These are phyloP conservation scores for Amphibolis antarctica DNA, from an alignment of 106 monocot species.

Conservation along the genomic window DNA sequence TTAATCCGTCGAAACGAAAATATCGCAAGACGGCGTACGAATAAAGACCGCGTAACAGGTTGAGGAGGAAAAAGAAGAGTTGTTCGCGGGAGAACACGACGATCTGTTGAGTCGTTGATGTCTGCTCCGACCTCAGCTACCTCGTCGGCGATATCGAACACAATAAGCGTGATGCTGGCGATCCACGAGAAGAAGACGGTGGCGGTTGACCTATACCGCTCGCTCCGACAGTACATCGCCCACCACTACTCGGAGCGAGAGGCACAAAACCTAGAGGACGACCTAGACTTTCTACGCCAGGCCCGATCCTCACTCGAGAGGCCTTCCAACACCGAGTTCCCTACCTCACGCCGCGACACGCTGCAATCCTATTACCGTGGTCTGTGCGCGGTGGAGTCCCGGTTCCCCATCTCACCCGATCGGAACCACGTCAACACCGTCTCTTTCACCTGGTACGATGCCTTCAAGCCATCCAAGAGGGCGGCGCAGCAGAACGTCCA, in stretches of 20 bases:
- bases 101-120: background rate
- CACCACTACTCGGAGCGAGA: constrained; percentile 22
- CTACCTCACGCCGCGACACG: constrained; percentile 39
- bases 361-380: constrained; percentile 55
- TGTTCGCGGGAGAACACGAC: too few species aligned
- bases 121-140: background rate
- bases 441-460: constrained; percentile 82
- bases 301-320: constrained; percentile 18
- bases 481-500: constrained; percentile 37
- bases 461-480: constrained; percentile 60
- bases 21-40: too few species aligned
- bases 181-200: constrained; percentile 63
- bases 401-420: constrained; percentile 44
- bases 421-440: constrained; percentile 28
- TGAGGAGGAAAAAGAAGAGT: too few species aligned
- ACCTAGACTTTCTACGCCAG: constrained; percentile 15
- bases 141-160: background rate
- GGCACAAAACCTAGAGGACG: constrained; percentile 22
- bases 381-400: constrained; percentile 44
- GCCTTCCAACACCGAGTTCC: constrained; percentile 6
- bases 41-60: too few species aligned
- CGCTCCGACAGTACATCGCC: constrained; percentile 31
- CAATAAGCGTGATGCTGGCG: constrained; percentile 38
- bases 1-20: too few species aligned
- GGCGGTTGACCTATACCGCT: constrained; percentile 35